Evolutionary conservation across 306 rosid genomes (phyloP), one percentile per base, ranked within the genome.

Genomic region (Mimosa pudica): DNA sequence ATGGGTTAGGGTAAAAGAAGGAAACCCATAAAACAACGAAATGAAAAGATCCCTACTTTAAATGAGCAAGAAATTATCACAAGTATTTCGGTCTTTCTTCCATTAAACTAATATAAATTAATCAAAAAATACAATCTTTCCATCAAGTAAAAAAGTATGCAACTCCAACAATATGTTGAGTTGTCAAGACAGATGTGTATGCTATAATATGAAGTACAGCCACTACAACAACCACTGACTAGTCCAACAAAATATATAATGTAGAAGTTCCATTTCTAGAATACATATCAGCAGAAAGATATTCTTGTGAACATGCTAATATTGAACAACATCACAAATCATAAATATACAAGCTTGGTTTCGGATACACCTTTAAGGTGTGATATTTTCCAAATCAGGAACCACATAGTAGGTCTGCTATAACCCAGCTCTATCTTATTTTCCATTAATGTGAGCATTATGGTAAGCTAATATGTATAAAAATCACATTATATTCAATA

Each of bases 1-100:
- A 73, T 12, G 45, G 64, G 69, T 74, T 79, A 82, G 80, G 24
- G 33, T 33, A 64, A 77, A 36, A 24, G 18, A 81, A 64, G 32
- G 71, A 49, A 38, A 47, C 49, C 73, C 30, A 60, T 20, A 48
- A 57, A 79, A 61, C 64, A 78, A 69, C 10, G 12, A 30, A 35
- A 69, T 42, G n/a, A 30, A 41, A 44, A 5, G 65, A 66, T 41
- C 47, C 67, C 13, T 57, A 60, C 33, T 75, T 67, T 73, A n/a
- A 58, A 67, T 24, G 5, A 58, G 64, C 41, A 73, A 74, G 35
- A 68, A 30, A 35, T 67, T 35, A 79, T 44, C 67, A 66, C 48
- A 74, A 47, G 73, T 32, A 41, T 20, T n/a, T 18, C 70, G 45
- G 47, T 14, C 2, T 60, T 61, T 61, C 72, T 62, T 18, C 46